Evolutionary conservation across 495 filamentous ascomycete genomes (phyloP).

Genomic region (Paragyromitra xinjiangensis): DNA sequence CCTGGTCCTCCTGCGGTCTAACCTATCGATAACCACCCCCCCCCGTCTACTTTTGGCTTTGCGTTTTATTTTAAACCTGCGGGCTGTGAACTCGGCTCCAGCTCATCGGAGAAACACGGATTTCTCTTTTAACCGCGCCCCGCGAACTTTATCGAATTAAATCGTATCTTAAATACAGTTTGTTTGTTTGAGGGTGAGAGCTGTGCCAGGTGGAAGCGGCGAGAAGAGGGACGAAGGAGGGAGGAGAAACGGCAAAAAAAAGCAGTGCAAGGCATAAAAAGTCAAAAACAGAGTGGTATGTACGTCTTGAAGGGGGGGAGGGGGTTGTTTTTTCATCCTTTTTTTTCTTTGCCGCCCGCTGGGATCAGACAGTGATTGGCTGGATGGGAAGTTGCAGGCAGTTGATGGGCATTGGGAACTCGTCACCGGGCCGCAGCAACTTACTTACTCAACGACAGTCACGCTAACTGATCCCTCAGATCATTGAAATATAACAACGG

Average conservation of each 20-base stretch:
- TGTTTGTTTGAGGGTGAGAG: conserved; percentile 44
- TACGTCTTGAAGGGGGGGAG: conserved; percentile 9
- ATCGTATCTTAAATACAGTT: conserved; percentile 29
- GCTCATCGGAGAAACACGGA: conserved; percentile 41
- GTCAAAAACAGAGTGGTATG: conserved; percentile 44
- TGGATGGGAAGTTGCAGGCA: conserved; percentile 41
- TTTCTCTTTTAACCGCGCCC: conserved; percentile 18
- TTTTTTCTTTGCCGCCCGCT: conserved; percentile 45
- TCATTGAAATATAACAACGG: conserved; percentile 49
- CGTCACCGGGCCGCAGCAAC: conserved; percentile 44
- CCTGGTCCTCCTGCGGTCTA: conserved; percentile 31
- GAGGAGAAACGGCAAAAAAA: conserved; percentile 10
- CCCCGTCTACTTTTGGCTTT: conserved; percentile 29
- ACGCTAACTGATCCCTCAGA: conserved; percentile 42
- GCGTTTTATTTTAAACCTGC: conserved; percentile 47
- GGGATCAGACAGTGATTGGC: conserved; percentile 32
- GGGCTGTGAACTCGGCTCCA: conserved; percentile 46
- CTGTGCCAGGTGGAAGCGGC: conserved; percentile 42
- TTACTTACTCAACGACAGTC: conserved; percentile 41
- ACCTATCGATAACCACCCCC: conserved; percentile 27
- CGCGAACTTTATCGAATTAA: conserved; percentile 20
- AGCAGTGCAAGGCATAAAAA: conserved; percentile 35
- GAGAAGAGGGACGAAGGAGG: conserved; percentile 36
- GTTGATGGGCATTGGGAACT: conserved; percentile 47
- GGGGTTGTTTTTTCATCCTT: conserved; percentile 27